These are phyloP conservation scores for Kluyveromyces siamensis DNA, from an alignment of 805 yeast genomes.

Conservation along the genomic window DNA sequence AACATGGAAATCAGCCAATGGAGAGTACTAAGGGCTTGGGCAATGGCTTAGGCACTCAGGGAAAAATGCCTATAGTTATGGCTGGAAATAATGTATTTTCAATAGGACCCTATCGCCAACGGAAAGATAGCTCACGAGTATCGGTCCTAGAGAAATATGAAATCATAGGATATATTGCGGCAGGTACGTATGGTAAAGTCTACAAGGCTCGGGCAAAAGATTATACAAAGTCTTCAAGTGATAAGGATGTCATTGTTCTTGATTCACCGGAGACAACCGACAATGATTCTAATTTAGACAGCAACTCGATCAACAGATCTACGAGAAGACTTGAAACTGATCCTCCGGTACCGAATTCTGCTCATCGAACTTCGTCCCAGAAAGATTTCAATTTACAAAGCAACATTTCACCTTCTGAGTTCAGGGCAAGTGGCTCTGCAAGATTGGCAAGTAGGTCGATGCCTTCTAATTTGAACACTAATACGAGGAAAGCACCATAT, in stretches of 20 bases:
- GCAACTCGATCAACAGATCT: slow-evolving; percentile 7
- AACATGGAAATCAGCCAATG: slow-evolving; percentile 5
- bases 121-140: slow-evolving; percentile 57
- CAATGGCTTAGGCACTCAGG: slow-evolving; percentile 13
- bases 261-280: slow-evolving; percentile 10
- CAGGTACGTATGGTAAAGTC: slow-evolving; percentile 97
- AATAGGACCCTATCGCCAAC: slow-evolving; percentile 47
- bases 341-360: background rate
- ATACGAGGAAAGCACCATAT: slow-evolving; percentile 5
- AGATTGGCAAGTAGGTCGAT: background rate
- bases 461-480: background rate
- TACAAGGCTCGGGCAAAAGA: slow-evolving; percentile 68
- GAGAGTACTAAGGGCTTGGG: slow-evolving; percentile 7
- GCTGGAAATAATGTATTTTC: slow-evolving; percentile 48
- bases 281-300: slow-evolving; percentile 6
- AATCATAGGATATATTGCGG: slow-evolving; percentile 91
- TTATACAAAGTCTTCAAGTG: slow-evolving; percentile 1
- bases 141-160: slow-evolving; percentile 81
- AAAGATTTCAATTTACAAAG: background rate
- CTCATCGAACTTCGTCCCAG: slow-evolving; percentile 1
- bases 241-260: slow-evolving; percentile 4
- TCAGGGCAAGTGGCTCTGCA: background rate
- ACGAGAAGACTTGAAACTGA: slow-evolving; percentile 6
- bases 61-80: slow-evolving; percentile 39
- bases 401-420: background rate